Conservation (phyloP, 345 rosid species). For the Draba incana region DNA sequence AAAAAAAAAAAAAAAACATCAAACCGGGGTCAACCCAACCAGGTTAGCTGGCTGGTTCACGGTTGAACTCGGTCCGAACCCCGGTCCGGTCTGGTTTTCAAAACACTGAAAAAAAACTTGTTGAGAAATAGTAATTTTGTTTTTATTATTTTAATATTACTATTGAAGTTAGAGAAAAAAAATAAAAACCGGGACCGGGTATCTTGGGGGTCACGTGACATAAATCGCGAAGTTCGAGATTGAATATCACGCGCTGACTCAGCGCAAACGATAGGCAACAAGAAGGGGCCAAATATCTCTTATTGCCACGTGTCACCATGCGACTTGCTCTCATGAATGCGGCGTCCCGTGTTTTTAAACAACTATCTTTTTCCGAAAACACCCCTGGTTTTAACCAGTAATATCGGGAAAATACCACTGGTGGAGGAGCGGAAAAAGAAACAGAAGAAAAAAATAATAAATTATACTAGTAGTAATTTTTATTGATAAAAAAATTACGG, state of each 20-base stretch:
- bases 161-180: neutral
- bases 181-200: slow-evolving; percentile 54
- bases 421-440: slow-evolving; percentile 33
- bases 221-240: slow-evolving; percentile 48
- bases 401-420: slow-evolving; percentile 17
- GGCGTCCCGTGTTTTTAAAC: slow-evolving; percentile 44
- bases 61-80: too few relatives aligned
- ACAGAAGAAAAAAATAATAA: slow-evolving; percentile 17
- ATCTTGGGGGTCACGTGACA: slow-evolving; percentile 89
- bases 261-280: slow-evolving; percentile 40
- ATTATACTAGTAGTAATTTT: neutral
- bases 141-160: neutral
- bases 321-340: slow-evolving; percentile 42
- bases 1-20: too few relatives aligned
- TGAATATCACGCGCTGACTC: slow-evolving; percentile 48
- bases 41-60: too few relatives aligned
- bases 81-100: too few relatives aligned
- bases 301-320: slow-evolving; percentile 47
- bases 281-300: slow-evolving; percentile 28
- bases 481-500: slow-evolving; percentile 23
- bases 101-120: too few relatives aligned
- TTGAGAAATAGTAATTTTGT: neutral
- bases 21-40: too few relatives aligned
- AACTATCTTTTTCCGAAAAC: neutral
- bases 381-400: neutral